A percentile compares a stretch with the other conserved stretches of the same genome.
phyloP scores from a whole-genome alignment of 2,329 filamentous ascomycete species.

The Paecilomyces sp. region DNA sequence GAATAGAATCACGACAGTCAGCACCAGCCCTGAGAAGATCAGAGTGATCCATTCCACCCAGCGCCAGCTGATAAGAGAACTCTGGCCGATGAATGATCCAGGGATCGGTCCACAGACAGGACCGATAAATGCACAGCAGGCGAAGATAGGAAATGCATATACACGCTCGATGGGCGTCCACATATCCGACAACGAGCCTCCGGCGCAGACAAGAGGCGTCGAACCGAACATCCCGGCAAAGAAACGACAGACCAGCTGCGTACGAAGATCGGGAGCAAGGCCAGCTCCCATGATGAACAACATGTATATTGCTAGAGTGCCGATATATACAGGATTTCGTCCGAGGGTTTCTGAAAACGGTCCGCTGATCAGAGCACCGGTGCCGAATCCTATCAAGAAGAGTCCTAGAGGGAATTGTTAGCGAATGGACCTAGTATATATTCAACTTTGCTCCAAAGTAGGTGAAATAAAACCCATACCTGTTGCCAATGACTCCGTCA shows the following conservation, averaged over 20 bases:
- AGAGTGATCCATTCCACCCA: constrained; percentile 42
- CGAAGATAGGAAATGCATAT: constrained; percentile 44
- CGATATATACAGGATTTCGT: constrained; percentile 43
- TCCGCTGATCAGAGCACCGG: constrained; percentile 40
- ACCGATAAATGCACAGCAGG: constrained; percentile 37
- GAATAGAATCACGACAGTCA: constrained; percentile 33
- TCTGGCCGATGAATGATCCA: constrained; percentile 38
- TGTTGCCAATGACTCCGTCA: constrained; percentile 39
- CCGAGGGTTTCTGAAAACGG: constrained; percentile 43
- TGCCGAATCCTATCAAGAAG: constrained; percentile 42
- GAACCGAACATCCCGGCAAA: constrained; percentile 42
- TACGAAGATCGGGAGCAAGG: constrained; percentile 40
- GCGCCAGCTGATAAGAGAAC: constrained; percentile 35
- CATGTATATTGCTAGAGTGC: constrained; percentile 40
- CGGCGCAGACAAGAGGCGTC: constrained; percentile 38
- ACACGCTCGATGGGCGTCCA: constrained; percentile 41
- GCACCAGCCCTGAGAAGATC: constrained; percentile 26
- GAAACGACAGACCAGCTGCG: constrained; percentile 44
- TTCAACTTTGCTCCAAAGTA: background rate
- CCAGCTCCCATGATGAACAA: constrained; percentile 44
- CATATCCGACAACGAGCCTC: constrained; percentile 39
- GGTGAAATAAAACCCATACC: constrained; percentile 11
- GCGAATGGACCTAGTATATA: background rate
- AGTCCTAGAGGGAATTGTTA: constrained; percentile 14
- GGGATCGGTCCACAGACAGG: constrained; percentile 34